Percentiles rank a stretch among this genome's conserved stretches.
Conservation (phyloP, 441 rosid species). For the Adansonia madagascariensis region DNA sequence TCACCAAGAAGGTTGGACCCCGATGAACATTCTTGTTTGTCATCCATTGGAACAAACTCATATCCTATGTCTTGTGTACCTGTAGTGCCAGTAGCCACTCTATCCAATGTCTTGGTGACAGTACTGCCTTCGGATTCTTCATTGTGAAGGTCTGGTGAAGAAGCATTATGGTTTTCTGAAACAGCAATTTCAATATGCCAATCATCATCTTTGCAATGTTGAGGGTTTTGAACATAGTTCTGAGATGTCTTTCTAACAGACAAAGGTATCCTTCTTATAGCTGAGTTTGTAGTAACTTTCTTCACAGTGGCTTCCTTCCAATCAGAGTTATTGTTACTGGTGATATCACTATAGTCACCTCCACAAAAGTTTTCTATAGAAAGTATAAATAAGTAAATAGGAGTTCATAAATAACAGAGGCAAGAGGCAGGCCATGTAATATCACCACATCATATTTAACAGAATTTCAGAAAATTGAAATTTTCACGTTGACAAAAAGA, state of each 20-base stretch:
- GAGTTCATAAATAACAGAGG: constrained; percentile 8
- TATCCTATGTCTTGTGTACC: constrained; percentile 50
- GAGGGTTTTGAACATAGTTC: constrained; percentile 44
- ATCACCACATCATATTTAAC: constrained; percentile 13
- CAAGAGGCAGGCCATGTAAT: constrained; percentile 4
- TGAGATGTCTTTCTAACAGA: constrained; percentile 52
- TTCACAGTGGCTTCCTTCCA: constrained; percentile 51
- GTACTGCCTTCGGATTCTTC: constrained; percentile 89
- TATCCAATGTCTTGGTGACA: constrained; percentile 61
- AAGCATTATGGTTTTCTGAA: constrained; percentile 47
- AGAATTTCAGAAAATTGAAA: not conserved
- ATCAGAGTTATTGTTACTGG: constrained; percentile 52
- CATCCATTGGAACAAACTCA: constrained; percentile 62
- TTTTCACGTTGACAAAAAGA: not conserved
- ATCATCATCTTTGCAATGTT: constrained; percentile 56
- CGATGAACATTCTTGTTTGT: constrained; percentile 65
- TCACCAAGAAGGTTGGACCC: constrained; percentile 51
- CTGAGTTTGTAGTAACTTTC: constrained; percentile 47
- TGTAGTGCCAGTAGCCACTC: constrained; percentile 42
- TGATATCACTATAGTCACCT: constrained; percentile 59
- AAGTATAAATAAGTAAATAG: constrained; percentile 25
- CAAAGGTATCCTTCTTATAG: constrained; percentile 59
- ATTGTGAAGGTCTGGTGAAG: constrained; percentile 49
- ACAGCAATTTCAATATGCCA: constrained; percentile 85
- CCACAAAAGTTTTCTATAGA: constrained; percentile 65